A percentile compares a stretch with the other conserved stretches of the same genome.
These are phyloP conservation scores for Cladorrhinum sp. DNA, from an alignment of 2,329 filamentous ascomycete species.

Conservation along the genomic window DNA sequence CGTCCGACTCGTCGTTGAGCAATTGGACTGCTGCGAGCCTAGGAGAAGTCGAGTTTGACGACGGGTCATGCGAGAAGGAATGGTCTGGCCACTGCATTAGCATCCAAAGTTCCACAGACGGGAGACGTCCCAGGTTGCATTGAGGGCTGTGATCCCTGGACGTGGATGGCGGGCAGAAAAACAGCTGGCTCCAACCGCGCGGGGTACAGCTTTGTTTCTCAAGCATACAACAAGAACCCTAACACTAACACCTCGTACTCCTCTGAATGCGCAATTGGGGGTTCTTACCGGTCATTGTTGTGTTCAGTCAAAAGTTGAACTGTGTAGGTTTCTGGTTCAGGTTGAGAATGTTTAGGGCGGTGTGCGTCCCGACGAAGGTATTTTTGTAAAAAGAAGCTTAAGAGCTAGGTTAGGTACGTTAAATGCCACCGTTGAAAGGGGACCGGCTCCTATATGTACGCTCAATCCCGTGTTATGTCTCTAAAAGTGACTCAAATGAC, in stretches of 20 bases:
- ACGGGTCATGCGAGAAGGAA: slow-evolving; percentile 28
- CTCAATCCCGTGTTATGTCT: neutral
- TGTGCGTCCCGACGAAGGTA: too few relatives aligned
- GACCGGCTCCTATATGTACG: neutral
- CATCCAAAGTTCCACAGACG: slow-evolving; percentile 11
- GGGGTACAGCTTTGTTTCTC: neutral
- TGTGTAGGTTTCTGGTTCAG: neutral
- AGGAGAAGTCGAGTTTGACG: slow-evolving; percentile 37
- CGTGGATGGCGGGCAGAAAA: neutral
- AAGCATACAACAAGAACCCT: neutral
- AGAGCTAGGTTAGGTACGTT: neutral
- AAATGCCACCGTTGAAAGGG: neutral
- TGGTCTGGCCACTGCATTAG: slow-evolving; percentile 25
- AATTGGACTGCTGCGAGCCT: slow-evolving; percentile 32
- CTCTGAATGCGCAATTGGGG: neutral
- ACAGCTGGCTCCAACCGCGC: too few relatives aligned
- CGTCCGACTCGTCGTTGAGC: slow-evolving; percentile 37
- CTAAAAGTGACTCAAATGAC: neutral
- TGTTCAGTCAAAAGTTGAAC: neutral
- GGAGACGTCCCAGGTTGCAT: neutral
- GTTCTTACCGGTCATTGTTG: neutral
- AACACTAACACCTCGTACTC: neutral
- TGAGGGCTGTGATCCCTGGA: neutral
- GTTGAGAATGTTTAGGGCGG: neutral
- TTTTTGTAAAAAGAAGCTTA: neutral